phyloP scores from a whole-genome alignment of 805 yeast genomes.

The Lachancea fermentati region DNA sequence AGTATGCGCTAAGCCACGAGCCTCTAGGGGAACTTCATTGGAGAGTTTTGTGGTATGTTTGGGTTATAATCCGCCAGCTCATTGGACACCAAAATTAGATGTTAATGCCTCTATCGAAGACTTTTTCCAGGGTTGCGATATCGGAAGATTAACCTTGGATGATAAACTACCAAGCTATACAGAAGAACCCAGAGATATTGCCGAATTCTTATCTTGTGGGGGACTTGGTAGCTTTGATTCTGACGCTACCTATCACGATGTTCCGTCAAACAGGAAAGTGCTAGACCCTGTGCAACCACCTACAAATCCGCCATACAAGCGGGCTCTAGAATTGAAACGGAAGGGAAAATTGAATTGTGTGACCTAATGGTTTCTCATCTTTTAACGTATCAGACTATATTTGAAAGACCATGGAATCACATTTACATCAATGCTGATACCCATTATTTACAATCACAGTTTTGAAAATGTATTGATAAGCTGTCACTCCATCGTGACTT shows the following conservation, averaged over 20 bases:
- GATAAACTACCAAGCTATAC: conserved; percentile 35
- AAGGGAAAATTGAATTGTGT: conserved; percentile 50
- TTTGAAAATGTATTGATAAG: no score
- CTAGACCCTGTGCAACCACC: conserved; percentile 93
- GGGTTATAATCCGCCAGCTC: conserved; percentile 75
- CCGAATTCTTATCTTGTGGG: conserved; percentile 95
- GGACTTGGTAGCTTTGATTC: conserved; percentile 84
- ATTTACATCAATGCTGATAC: no score
- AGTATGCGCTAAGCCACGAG: conserved; percentile 92
- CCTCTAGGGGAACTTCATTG: conserved; percentile 89
- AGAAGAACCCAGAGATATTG: conserved; percentile 68
- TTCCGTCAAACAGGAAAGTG: conserved; percentile 37
- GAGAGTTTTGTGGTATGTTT: conserved; percentile 93
- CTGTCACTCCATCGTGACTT: no score
- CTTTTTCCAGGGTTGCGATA: conserved; percentile 60
- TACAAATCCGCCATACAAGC: conserved; percentile 94
- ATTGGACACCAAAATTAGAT: conserved; percentile 71
- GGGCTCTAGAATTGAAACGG: conserved; percentile 82
- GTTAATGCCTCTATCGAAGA: conserved; percentile 66
- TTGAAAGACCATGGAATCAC: no score
- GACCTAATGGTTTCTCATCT: not conserved
- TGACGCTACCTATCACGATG: conserved; percentile 77
- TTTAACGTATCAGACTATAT: no score
- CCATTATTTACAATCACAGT: no score
- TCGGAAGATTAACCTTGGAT: conserved; percentile 39